Evolutionary conservation across 2,329 filamentous ascomycete genomes (phyloP).

Genomic region (Colletotrichum lentis): DNA sequence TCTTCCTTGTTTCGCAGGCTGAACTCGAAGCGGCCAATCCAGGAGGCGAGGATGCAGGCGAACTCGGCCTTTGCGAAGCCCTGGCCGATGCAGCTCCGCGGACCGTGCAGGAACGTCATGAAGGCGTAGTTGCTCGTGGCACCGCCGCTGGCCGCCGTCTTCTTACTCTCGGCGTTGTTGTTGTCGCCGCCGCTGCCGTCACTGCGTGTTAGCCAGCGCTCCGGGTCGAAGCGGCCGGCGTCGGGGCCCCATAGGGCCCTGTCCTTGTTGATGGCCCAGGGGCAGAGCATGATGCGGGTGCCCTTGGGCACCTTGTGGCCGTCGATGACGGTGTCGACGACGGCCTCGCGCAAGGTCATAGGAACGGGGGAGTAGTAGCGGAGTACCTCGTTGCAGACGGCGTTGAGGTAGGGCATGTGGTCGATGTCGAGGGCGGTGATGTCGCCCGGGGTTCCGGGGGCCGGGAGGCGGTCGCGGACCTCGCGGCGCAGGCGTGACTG

Average conservation of each 20-base stretch:
- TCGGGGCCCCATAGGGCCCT: slow-evolving; percentile 78
- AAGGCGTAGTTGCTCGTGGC: slow-evolving; percentile 79
- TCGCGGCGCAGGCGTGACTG: slow-evolving; percentile 75
- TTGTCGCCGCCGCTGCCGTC: slow-evolving; percentile 41
- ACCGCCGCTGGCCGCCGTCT: slow-evolving; percentile 69
- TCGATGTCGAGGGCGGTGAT: slow-evolving; percentile 70
- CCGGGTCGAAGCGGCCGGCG: slow-evolving; percentile 78
- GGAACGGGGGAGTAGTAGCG: slow-evolving; percentile 78
- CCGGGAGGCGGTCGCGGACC: slow-evolving; percentile 68
- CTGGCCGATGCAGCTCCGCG: slow-evolving; percentile 84
- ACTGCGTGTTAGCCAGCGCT: slow-evolving; percentile 71
- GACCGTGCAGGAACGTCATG: slow-evolving; percentile 86
- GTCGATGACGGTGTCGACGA: slow-evolving; percentile 69
- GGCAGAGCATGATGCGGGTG: slow-evolving; percentile 71
- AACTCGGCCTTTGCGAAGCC: slow-evolving; percentile 85
- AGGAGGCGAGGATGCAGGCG: slow-evolving; percentile 79
- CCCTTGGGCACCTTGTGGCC: slow-evolving; percentile 73
- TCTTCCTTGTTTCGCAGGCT: slow-evolving; percentile 64
- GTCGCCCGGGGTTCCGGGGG: slow-evolving; percentile 49
- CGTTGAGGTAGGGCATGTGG: slow-evolving; percentile 79
- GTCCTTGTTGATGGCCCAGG: slow-evolving; percentile 75
- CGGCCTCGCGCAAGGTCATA: slow-evolving; percentile 72
- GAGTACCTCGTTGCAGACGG: slow-evolving; percentile 79
- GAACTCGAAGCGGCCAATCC: slow-evolving; percentile 79
- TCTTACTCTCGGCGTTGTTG: slow-evolving; percentile 46